A percentile compares a stretch with the other conserved stretches of the same genome.
Evolutionary conservation across 257 asterid genomes (phyloP).

Genomic region (Leptodermis oblonga): DNA sequence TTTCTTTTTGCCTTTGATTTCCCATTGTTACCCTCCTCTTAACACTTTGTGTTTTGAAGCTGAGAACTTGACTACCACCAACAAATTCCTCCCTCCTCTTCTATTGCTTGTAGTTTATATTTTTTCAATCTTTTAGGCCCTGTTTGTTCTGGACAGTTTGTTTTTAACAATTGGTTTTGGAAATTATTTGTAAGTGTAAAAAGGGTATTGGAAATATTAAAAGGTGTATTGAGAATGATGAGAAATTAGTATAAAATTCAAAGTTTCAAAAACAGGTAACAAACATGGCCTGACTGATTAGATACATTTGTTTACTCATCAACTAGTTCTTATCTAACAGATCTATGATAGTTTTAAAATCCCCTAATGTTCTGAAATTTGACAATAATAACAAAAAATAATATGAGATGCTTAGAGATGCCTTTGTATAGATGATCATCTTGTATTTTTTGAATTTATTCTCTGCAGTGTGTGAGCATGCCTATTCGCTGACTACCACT

Average conservation of each 20-base stretch:
- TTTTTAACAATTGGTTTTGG: too few species aligned
- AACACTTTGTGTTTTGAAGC: background rate
- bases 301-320: background rate
- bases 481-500: slow-evolving; percentile 91
- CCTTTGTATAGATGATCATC: background rate
- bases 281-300: too few species aligned
- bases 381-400: background rate
- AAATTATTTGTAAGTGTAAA: too few species aligned
- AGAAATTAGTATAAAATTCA: too few species aligned
- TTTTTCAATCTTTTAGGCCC: background rate
- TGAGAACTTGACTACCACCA: background rate
- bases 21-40: background rate
- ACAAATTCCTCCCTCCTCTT: background rate
- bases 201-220: too few species aligned
- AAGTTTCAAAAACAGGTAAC: too few species aligned
- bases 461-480: slow-evolving; percentile 92
- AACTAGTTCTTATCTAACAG: background rate
- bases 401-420: background rate
- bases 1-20: background rate
- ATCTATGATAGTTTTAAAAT: background rate
- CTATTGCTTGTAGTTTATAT: background rate
- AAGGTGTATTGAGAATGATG: too few species aligned
- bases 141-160: too few species aligned
- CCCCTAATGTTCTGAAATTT: background rate
- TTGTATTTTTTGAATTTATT: slow-evolving; percentile 1